These are phyloP conservation scores for Lentinula aciculospora DNA, from an alignment of 768 basidiomycete species.

Conservation along the genomic window DNA sequence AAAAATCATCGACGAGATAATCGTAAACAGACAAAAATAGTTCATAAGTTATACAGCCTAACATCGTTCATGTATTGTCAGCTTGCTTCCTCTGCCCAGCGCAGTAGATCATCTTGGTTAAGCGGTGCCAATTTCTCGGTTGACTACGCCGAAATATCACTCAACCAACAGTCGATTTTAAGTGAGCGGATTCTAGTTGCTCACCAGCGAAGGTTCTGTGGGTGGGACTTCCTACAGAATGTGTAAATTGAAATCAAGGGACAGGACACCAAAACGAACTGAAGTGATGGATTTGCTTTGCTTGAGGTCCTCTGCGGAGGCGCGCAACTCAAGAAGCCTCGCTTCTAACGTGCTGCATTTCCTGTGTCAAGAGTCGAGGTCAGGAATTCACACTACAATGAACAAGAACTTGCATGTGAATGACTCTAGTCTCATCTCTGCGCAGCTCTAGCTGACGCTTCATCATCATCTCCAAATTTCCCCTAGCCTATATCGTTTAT, in stretches of 20 bases:
- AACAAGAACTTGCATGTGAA: slow-evolving; percentile 55
- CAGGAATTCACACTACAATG: neutral
- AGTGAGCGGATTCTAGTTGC: neutral
- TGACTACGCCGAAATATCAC: neutral
- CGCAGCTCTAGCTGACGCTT: slow-evolving; percentile 69
- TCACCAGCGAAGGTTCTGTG: neutral
- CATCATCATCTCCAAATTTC: slow-evolving; percentile 81
- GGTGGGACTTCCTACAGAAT: neutral
- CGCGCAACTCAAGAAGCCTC: slow-evolving; percentile 53
- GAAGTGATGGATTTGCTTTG: neutral
- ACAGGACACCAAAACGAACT: neutral
- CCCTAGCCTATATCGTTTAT: slow-evolving; percentile 63
- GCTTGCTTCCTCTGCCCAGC: slow-evolving; percentile 51
- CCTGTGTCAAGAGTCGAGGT: slow-evolving; percentile 24
- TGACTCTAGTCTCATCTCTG: slow-evolving; percentile 58
- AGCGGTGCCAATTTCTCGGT: slow-evolving; percentile 8
- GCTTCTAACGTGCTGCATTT: slow-evolving; percentile 70
- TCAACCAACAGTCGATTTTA: neutral
- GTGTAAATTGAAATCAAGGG: neutral
- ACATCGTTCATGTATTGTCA: slow-evolving; percentile 7
- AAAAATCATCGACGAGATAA: too few relatives aligned
- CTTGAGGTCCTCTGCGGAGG: slow-evolving; percentile 19
- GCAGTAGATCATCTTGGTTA: slow-evolving; percentile 38
- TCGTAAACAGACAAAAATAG: too few relatives aligned
- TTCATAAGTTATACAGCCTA: neutral